Base-by-base conservation (phyloP, 441 rosid species). In the Corymbia calophylla region DNA sequence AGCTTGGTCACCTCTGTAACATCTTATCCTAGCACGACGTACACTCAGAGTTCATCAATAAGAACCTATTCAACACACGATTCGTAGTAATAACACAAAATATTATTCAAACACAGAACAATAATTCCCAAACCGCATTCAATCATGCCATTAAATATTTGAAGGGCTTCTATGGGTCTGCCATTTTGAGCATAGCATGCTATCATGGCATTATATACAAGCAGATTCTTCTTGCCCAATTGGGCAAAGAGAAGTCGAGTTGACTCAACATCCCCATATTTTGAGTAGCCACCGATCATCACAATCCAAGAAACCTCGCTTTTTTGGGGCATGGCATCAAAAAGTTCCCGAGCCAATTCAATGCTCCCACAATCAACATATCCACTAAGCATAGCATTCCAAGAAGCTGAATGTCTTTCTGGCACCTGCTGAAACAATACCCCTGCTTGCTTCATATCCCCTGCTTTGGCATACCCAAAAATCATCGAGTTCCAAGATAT, bases 401-500 rank as follows among this genome's bases (percentile, higher is more conserved):
- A 92, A 58, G 94, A 91, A 88, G 93, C 92, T 55, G 91, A 90
- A 87, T 90, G 90, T 77, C 88, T 91, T 90, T 90, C 91, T 1
- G 93, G 94, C 91, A 94, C 94, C 21, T 29, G 60, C 60, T 47
- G 89, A 89, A 93, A 95, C 91, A 94, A 90, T 87, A 92, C 89
- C 48, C 87, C n/a, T 3, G 93, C 93, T 81, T 31, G 51, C 32
- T 88, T 88, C 93, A 94, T 91, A 18, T 94, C 88, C 81, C 94
- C 92, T 68, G 53, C 80, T 90, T 80, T 93, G 13, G 95, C 93
- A 92, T 93, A 93, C 87, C 94, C 94, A 9, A 94, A 94, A 48
- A 94, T 89, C 80, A 94, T 93, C 25, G 93, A 90, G 90, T 95
- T 94, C 97, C 95, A 94, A 11, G 97, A 94, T 48, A 94, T 88